A percentile compares a stretch with the other conserved stretches of the same genome.
phyloP scores from a whole-genome alignment of 805 yeast genomes.

The Schwanniomyces yamadae region DNA sequence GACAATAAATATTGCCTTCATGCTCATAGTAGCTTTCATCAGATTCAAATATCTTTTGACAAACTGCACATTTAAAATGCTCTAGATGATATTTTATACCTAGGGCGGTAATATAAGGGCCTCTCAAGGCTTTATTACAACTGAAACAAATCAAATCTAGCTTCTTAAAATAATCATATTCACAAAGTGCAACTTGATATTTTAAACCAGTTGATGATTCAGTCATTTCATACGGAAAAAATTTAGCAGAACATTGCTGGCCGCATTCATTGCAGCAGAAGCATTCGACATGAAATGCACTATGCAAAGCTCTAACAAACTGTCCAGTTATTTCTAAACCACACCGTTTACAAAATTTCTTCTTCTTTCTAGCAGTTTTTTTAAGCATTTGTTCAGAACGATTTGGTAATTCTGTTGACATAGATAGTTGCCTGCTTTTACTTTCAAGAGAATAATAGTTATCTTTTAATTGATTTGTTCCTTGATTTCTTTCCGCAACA shows the following conservation, averaged over 20 bases:
- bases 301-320: conserved; percentile 79
- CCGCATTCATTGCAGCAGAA: conserved; percentile 86
- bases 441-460: no score
- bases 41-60: conserved; percentile 81
- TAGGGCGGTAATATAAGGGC: conserved; percentile 90
- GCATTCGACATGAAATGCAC: conserved; percentile 82
- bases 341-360: conserved; percentile 37
- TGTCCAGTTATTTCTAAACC: conserved; percentile 53
- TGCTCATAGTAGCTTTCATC: conserved; percentile 93
- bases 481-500: neutral
- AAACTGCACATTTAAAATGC: conserved; percentile 88
- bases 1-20: conserved; percentile 80
- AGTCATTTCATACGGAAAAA: conserved; percentile 70
- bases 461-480: neutral
- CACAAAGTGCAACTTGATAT: conserved; percentile 64
- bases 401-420: neutral
- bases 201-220: conserved; percentile 38
- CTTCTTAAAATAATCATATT: conserved; percentile 85
- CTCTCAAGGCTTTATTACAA: conserved; percentile 83
- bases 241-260: conserved; percentile 75
- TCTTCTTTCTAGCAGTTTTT: conserved; percentile 17
- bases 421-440: no score
- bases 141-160: conserved; percentile 81
- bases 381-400: conserved; percentile 6
- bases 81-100: conserved; percentile 92